Base-by-base conservation (phyloP, 306 rosid genomes). In the Medicago ruthenica region DNA sequence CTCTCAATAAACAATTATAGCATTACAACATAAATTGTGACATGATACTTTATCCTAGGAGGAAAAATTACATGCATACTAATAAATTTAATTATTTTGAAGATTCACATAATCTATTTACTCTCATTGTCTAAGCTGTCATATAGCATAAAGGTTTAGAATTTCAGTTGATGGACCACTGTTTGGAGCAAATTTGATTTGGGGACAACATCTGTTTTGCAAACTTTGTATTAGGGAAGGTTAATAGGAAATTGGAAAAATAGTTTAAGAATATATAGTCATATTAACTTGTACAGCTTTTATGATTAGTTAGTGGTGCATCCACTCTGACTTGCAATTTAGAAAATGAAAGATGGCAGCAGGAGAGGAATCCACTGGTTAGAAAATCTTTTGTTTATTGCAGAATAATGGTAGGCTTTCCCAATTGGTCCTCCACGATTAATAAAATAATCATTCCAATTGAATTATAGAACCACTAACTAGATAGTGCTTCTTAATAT, bases 371-470 rank as follows among this genome's bases (percentile, higher is more conserved):
- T 71, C 79, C 85, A 76, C 34, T 82, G 71, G 57, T 21, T 71
- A 9, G 59, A 39, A 71, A 62, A 59, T 58, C 18, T 36, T 77
- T 76, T 14, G 44, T 58, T 57, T 73, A 67, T 64, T 79, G 75
- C 50, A 65, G 50, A 70, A 44, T 54, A 73, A 77, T 76, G 67
- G 66, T 42, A 41, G 74, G 60, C 39, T 75, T 37, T 31, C n/a
- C n/a, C 18, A 70, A 58, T 66, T 48, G 82, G 82, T n/a, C 51
- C 61, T 65, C 83, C 88, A 85, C 81, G 45, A 76, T 54, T 76
- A 66, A 63, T 85, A 75, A 14, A 70, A 71, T 79, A 85, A 75
- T 82, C 73, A 81, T 79, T 80, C 39, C 80, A 3, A 16, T 3
- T 41, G 71, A 74, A 36, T 71, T 71, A 53, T 67, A 76, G 48